These are phyloP conservation scores for Echeveria elegans DNA, from an alignment of 164 flowering plant genomes.

Conservation along the genomic window DNA sequence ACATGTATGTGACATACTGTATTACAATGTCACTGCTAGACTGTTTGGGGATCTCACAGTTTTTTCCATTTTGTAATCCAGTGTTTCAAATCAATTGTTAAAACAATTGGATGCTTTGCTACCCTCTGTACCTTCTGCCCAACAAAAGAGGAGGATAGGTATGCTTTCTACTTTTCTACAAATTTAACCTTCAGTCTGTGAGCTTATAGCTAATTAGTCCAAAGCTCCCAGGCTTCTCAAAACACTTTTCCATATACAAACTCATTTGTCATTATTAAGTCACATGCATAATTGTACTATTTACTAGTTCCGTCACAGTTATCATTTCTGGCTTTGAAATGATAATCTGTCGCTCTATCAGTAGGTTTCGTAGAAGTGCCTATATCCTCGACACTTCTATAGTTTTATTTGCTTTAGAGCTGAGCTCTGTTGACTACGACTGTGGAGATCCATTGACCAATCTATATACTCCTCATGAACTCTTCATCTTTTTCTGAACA, in stretches of 20 bases:
- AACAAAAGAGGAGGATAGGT: conserved; percentile 74
- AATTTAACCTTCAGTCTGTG: background rate
- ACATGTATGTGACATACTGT: background rate
- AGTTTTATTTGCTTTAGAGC: background rate
- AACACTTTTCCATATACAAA: background rate
- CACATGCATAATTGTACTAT: background rate
- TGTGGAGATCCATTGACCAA: background rate
- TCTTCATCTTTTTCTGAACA: background rate
- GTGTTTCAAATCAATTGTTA: conserved; percentile 47
- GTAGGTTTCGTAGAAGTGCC: background rate
- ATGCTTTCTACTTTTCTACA: conserved; percentile 4
- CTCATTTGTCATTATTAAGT: background rate
- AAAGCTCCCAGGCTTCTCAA: background rate
- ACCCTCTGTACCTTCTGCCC: conserved; percentile 65
- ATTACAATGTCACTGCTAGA: background rate
- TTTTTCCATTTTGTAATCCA: conserved; percentile 25
- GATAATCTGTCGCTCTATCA: background rate
- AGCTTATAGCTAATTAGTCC: no score
- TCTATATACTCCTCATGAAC: background rate
- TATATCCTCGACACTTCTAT: background rate
- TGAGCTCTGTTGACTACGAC: background rate
- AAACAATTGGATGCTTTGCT: conserved; percentile 59
- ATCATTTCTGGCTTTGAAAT: background rate
- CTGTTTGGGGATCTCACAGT: background rate
- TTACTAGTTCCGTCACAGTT: background rate